These are phyloP conservation scores for Trichoderma semiorbis DNA, from an alignment of 2,329 filamentous ascomycete genomes.

Conservation along the genomic window DNA sequence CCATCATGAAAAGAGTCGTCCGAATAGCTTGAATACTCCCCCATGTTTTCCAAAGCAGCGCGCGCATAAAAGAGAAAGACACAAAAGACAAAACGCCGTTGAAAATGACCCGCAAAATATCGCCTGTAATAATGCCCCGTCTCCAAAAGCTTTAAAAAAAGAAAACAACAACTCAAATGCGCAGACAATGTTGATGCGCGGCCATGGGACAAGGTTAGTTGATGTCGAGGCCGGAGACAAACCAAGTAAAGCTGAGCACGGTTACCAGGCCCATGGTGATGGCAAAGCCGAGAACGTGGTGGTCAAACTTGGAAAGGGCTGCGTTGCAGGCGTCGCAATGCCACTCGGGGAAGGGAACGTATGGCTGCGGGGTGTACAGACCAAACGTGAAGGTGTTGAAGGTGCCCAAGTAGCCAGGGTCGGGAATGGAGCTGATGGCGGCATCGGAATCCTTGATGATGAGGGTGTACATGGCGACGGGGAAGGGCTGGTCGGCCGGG, in stretches of 20 bases:
- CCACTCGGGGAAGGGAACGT: slow-evolving; percentile 51
- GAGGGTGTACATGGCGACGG: slow-evolving; percentile 57
- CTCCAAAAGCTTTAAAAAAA: slow-evolving; percentile 1
- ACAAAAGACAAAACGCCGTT: slow-evolving; percentile 16
- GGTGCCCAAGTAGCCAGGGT: slow-evolving; percentile 54
- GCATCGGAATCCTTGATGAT: slow-evolving; percentile 59
- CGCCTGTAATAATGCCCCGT: not conserved
- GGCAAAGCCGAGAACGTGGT: slow-evolving; percentile 48
- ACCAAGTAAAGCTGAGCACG: slow-evolving; percentile 61
- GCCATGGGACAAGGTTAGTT: slow-evolving; percentile 23
- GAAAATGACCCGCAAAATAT: slow-evolving; percentile 11
- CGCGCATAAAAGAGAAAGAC: not conserved
- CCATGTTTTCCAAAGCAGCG: slow-evolving; percentile 13
- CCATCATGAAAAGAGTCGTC: slow-evolving; percentile 19
- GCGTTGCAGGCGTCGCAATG: slow-evolving; percentile 58
- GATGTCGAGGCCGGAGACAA: slow-evolving; percentile 50
- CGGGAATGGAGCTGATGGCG: slow-evolving; percentile 46
- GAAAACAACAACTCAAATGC: not conserved
- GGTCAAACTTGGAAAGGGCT: slow-evolving; percentile 46
- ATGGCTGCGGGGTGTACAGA: slow-evolving; percentile 52
- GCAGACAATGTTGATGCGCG: too few relatives aligned
- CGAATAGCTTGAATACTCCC: slow-evolving; percentile 5
- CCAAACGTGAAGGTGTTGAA: slow-evolving; percentile 53
- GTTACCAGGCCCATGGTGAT: slow-evolving; percentile 54
- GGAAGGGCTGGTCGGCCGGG: slow-evolving; percentile 44